Base-by-base conservation (phyloP, 2,329 filamentous ascomycete species). In the Fusarium compactum region DNA sequence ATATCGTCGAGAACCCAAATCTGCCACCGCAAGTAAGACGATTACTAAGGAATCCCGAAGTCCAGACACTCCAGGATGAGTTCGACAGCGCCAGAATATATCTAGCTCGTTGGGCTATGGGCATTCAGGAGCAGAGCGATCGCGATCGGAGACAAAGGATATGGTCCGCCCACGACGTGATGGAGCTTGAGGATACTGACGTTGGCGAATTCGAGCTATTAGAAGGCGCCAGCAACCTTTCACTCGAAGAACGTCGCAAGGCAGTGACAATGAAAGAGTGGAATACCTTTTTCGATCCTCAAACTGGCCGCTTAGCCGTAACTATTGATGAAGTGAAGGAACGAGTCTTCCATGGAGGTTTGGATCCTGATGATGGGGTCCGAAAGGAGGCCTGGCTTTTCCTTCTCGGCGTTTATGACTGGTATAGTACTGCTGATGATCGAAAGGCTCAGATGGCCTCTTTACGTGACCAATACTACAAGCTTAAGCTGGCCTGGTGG, bases 331-430 rank as follows among this genome's bases (percentile, higher is more conserved):
- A 99, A 78, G 94, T 97, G 70, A 99, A 98, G 80, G 95, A 98
- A 78, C 89, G 96, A n/a, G 89, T 99, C 59, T 99, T 98, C 79
- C 96, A 98, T 76, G 96, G 96, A 29, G 96, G 96, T 0, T 84
- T 99, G 1, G 91, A 97, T 77, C 83, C 92, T 0, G 92, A 97
- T 18, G 95, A 98, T 74, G 95, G 95, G 0, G 95, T 97, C 6
- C 87, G 97, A 50, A 98, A 98, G 80, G 95, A 98, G 79, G 96
- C 95, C 0, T 99, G 96, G 96, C 85, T 98, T 1, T 99, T 97
- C 80, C 82, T 99, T 18, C 86, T 99, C 1, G 96, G 93, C 1
- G 92, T 99, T 0, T 92, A 97, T 76, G 91, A 95, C 4, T 99
- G 97, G 97, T 90, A 97, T 73, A 97, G 94, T 79, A 94, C 92